Evolutionary conservation across 768 basidiomycete species (phyloP).

Genomic region (Russula griseocarnosa): DNA sequence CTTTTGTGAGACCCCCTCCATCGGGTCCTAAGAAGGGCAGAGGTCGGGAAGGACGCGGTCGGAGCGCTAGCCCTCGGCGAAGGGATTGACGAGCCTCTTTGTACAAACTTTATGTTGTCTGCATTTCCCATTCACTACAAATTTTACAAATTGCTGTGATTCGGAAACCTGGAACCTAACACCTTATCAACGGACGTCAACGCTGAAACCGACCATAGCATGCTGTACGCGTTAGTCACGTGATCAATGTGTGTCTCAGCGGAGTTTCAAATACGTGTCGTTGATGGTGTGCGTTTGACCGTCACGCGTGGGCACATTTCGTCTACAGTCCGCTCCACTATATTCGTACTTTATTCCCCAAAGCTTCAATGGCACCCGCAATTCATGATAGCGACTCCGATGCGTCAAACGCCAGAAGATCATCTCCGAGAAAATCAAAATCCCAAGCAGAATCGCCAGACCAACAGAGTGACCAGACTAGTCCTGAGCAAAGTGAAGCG

Average conservation of each 20-base stretch:
- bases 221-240: conserved; percentile 7
- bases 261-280: conserved; percentile 14
- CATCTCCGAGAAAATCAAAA: neutral
- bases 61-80: conserved; percentile 80
- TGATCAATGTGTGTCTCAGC: neutral
- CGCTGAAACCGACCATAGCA: too few species aligned
- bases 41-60: conserved; percentile 56
- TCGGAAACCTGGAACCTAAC: neutral
- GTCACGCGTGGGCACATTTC: neutral
- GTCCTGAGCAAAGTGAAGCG: conserved; percentile 26
- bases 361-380: neutral
- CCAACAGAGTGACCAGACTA: conserved; percentile 17
- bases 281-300: conserved; percentile 1
- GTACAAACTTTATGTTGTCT: conserved; percentile 2
- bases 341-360: neutral
- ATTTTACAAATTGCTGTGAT: too few species aligned
- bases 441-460: conserved; percentile 10
- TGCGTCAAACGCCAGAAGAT: neutral
- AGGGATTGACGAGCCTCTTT: conserved; percentile 30
- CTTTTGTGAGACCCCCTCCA: conserved; percentile 82
- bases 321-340: neutral
- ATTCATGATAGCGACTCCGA: conserved; percentile 11
- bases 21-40: conserved; percentile 77
- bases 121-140: neutral
- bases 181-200: too few species aligned